Conservation (phyloP, 192 early-diverging fungal genomes). For the Dispira simplex region DNA sequence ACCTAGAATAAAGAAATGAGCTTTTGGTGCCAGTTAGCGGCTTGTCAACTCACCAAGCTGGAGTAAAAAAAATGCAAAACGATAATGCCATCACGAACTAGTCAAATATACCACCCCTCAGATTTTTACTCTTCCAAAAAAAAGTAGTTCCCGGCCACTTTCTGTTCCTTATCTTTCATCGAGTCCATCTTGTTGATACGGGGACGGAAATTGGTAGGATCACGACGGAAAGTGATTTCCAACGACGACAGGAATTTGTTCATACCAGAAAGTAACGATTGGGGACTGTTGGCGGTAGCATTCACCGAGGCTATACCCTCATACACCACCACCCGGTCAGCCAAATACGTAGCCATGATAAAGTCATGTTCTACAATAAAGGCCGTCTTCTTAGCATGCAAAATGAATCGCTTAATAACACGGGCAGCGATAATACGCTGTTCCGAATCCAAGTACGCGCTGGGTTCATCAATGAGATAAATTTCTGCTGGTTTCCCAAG, state of each 20-base stretch:
- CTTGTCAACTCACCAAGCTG: too few species aligned
- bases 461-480: constrained; percentile 95
- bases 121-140: constrained; percentile 40
- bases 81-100: too few species aligned
- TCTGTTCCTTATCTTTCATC: constrained; percentile 92
- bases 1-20: too few species aligned
- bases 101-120: neutral
- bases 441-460: constrained; percentile 96
- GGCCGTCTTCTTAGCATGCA: constrained; percentile 92
- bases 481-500: constrained; percentile 88
- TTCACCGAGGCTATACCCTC: constrained; percentile 77
- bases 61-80: too few species aligned
- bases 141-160: constrained; percentile 50
- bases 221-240: constrained; percentile 93
- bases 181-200: constrained; percentile 96
- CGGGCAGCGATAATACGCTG: constrained; percentile 98
- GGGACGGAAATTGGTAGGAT: constrained; percentile 92
- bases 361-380: constrained; percentile 99
- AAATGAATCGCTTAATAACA: constrained; percentile 96
- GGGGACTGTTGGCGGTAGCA: constrained; percentile 71
- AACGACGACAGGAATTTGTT: constrained; percentile 88
- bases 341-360: constrained; percentile 97
- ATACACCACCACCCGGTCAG: constrained; percentile 92
- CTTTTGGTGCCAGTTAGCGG: too few species aligned
- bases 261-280: constrained; percentile 86